phyloP scores from a whole-genome alignment of 495 filamentous ascomycete genomes.

The Haplographium delicatum region DNA sequence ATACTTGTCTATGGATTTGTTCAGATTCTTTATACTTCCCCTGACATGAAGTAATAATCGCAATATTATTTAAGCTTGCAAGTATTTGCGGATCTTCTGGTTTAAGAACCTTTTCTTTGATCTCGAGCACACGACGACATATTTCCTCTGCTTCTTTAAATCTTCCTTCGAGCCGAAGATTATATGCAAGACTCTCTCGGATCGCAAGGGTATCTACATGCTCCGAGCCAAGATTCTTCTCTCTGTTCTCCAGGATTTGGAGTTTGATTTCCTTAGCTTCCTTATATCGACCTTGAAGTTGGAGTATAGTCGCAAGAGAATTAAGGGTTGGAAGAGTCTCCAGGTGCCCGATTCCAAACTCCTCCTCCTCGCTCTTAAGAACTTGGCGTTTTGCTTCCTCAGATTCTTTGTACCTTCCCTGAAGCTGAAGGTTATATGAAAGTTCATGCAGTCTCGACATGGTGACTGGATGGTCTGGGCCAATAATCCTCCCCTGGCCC shows the following conservation, averaged over 20 bases:
- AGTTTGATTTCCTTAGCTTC: slow-evolving; percentile 28
- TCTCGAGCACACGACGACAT: slow-evolving; percentile 21
- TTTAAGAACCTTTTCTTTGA: slow-evolving; percentile 11
- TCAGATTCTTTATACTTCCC: background rate
- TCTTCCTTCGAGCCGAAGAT: slow-evolving; percentile 5
- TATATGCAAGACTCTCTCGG: slow-evolving; percentile 24
- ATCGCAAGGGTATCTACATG: slow-evolving; percentile 28
- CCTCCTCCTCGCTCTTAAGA: background rate
- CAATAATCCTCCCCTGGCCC: background rate
- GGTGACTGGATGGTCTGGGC: background rate
- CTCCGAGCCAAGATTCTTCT: slow-evolving; percentile 12
- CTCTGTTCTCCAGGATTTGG: background rate
- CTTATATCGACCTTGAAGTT: slow-evolving; percentile 23
- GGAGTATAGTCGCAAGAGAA: background rate
- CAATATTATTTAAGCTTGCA: slow-evolving; percentile 24
- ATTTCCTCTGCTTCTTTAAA: slow-evolving; percentile 27
- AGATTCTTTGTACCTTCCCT: background rate
- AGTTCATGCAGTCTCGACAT: slow-evolving; percentile 5
- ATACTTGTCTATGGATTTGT: background rate
- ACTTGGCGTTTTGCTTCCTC: background rate
- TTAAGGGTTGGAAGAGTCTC: background rate
- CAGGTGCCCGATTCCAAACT: background rate
- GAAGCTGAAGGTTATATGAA: slow-evolving; percentile 17
- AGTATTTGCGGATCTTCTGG: slow-evolving; percentile 28
- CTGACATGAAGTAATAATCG: background rate